Base-by-base conservation (phyloP, 129 eudicot species). In the Tanacetum coccineum region DNA sequence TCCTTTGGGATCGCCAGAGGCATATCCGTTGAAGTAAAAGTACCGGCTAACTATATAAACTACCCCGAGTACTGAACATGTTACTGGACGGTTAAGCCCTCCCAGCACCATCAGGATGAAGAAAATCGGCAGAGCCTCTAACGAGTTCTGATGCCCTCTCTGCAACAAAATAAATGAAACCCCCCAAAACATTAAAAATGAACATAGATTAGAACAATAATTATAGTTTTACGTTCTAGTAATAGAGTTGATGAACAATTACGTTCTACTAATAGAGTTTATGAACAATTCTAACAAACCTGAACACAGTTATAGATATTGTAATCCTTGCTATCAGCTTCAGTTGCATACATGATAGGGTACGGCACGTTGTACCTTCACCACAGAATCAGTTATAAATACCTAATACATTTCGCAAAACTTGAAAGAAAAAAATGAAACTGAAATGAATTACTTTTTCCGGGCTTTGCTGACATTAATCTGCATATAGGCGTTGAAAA, bases 141-240 rank as follows among this genome's bases (percentile, higher is more conserved):
- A 66, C 12, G 95, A 86, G 72, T 89, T 86, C 80, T 90, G 97
- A 82, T 89, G 96, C 63, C 97, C 95, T 76, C 88, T 90, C 95
- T 86, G 85, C 87, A 78, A 65, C 59, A 66, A 64, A 58, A 21
- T 25, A 56, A 82, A 18, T 32, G 14, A 51, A 63, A 36, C 42
- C 1, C 42, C 42, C 66, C 69, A 25, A 67, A 22, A 57, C 6
- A 13, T 7, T 2, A 9, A 28, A 13, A 0, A 7, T 22, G 25
- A 64, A 42, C 4, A 15, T 12, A 48, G 7, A 25, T 58, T 13
- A 0, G 2, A 22, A 13, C 42, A 58, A 8, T 9, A n/a, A n/a
- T 6, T 39, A 52, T 15, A 54, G 22, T 60, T 71, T 13, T 19
- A 62, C 22, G 20, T 61, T 61, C 52, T 32, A 68, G 13, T 20